Evolutionary conservation across 164 flowering plant species (phyloP), one percentile per base, ranked within the genome.

Genomic region (Kalanchoe fedtschenkoi): DNA sequence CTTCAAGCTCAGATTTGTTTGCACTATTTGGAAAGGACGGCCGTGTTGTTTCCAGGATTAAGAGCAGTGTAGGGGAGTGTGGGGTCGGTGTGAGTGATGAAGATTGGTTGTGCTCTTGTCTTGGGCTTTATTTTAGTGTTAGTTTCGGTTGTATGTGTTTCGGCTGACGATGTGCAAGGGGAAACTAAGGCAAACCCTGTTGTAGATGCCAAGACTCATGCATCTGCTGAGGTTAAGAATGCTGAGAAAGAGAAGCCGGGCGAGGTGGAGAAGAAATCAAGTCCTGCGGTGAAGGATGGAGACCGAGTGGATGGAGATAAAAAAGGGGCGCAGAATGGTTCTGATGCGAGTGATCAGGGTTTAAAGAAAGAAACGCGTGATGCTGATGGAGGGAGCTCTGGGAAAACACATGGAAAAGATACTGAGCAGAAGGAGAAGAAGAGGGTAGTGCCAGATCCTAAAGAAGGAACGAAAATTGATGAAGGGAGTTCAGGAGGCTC

Each of bases 131-230:
- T 64, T 6, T 41, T 77, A 32, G 46, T 63, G 34, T 37, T 67
- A 9, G 51, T 66, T 7, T 57, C 64, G 14, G 60, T 53, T 15
- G 62, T 35, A 26, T 65, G 65, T 65, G 62, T 68, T 54, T 37
- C 26, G 37, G 59, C 47, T 66, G 68, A 63, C 38, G 78, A 72
- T 68, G 44, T 44, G 32, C 63, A 77, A 78, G 79, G 73, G 56
- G 33, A 60, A 66, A 24, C 26, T 28, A 34, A 42, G 14, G 42
- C 38, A 58, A 61, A 7, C 21, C 24, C 32, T 15, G 62, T 19
- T 26, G 38, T 53, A 38, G 78, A 66, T 69, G 44, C 42, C 2
- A 61, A 66, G 38, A 61, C 46, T 34, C 19, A 54, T 1, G n/a
- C n/a, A n/a, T n/a, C n/a, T n/a, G 64, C 21, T 10, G 70, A 61